Evolutionary conservation across 169 alveolate genomes (phyloP).

Genomic region (Eimeria maxima): DNA sequence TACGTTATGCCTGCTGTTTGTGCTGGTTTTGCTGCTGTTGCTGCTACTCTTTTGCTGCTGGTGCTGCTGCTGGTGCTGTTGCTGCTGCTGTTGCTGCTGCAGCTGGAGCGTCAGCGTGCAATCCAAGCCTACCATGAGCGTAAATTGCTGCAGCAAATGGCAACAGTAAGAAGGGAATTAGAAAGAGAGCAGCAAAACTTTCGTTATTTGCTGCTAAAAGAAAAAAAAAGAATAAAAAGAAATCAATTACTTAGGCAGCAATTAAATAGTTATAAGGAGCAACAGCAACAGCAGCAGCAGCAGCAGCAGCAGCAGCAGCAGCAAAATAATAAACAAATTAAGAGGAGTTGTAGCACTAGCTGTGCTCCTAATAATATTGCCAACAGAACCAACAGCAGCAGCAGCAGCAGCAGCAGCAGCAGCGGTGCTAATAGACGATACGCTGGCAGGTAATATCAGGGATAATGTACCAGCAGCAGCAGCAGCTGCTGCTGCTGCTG

Average conservation of each 20-base stretch:
- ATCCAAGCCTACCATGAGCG: slow-evolving; percentile 39
- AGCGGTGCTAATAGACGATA: neutral
- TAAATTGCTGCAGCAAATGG: slow-evolving; percentile 21
- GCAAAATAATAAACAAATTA: neutral
- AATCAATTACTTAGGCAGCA: slow-evolving; percentile 21
- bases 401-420: slow-evolving; percentile 47
- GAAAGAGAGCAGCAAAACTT: slow-evolving; percentile 25
- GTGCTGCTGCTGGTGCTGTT: slow-evolving; percentile 44
- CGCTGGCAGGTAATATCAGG: neutral
- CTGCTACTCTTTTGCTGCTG: slow-evolving; percentile 3
- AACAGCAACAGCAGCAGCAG: slow-evolving; percentile 54
- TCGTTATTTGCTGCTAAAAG: neutral
- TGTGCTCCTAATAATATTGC: too few relatives aligned
- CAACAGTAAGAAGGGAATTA: neutral
- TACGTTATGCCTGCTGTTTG: neutral
- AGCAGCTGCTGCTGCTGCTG: neutral
- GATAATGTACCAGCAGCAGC: too few relatives aligned
- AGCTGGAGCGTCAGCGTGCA: slow-evolving; percentile 38
- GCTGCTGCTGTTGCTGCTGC: slow-evolving; percentile 60
- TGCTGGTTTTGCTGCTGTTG: slow-evolving; percentile 30
- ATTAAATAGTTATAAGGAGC: neutral
- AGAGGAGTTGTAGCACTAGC: neutral
- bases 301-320: slow-evolving; percentile 41
- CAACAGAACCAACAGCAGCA: neutral
- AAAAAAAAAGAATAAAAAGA: neutral